phyloP scores from a whole-genome alignment of 73 alveolate species.

The Blepharisma japonicum region DNA sequence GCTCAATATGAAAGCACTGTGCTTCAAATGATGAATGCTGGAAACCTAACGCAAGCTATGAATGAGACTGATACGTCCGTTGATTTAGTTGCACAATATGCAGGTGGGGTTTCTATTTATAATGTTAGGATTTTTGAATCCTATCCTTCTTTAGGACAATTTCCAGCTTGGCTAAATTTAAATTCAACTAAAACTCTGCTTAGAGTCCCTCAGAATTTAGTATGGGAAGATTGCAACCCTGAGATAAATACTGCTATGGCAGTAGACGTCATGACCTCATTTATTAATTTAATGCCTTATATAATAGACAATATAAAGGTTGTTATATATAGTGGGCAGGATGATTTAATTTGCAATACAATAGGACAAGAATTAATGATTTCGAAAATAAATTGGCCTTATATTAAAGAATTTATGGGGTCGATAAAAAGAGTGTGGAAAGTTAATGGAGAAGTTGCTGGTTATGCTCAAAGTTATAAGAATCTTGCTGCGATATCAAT shows the following conservation, averaged over 20 bases:
- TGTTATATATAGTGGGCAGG: neutral
- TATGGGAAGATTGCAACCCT: conserved; percentile 1
- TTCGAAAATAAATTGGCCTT: conserved; percentile 5
- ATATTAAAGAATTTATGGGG: neutral
- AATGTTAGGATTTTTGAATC: neutral
- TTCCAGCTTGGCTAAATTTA: neutral
- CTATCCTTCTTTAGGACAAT: neutral
- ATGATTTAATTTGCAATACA: conserved; percentile 3
- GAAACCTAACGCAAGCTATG: neutral
- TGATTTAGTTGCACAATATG: neutral
- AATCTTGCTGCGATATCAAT: conserved; percentile 31
- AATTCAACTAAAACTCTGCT: conserved; percentile 18
- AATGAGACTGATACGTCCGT: neutral
- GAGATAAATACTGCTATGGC: neutral
- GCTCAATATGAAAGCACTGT: neutral
- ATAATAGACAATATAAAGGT: neutral
- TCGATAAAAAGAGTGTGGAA: conserved; percentile 36
- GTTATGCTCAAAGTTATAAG: neutral
- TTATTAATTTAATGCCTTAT: neutral
- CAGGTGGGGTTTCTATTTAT: neutral
- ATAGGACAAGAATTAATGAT: neutral
- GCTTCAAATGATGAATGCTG: neutral
- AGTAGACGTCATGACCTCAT: neutral
- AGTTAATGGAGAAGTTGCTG: neutral
- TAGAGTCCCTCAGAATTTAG: neutral